Percentiles rank a stretch among this genome's conserved stretches.
Evolutionary conservation across 1,284 basidiomycete species (phyloP).

Genomic region (Cryptococcus maquisensis): DNA sequence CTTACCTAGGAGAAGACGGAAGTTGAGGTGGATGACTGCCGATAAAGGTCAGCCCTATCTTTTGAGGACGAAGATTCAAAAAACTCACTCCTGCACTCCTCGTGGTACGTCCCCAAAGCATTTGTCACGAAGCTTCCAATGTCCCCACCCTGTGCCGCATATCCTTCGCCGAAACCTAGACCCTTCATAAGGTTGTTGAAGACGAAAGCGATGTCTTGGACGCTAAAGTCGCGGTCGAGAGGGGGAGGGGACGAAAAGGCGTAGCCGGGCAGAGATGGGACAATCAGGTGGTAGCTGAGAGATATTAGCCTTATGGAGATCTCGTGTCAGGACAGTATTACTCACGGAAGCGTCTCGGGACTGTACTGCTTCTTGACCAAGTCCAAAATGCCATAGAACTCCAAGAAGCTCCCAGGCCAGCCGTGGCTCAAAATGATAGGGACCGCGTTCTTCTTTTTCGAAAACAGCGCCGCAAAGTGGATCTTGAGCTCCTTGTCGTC

Average conservation of each 20-base stretch:
- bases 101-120: slow-evolving; percentile 18
- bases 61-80: too few relatives aligned
- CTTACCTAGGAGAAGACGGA: not conserved
- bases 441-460: slow-evolving; percentile 28
- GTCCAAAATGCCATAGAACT: slow-evolving; percentile 37
- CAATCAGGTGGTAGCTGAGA: slow-evolving; percentile 28
- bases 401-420: slow-evolving; percentile 43
- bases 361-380: slow-evolving; percentile 23
- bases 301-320: not conserved
- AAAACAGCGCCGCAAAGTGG: slow-evolving; percentile 41
- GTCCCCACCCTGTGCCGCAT: slow-evolving; percentile 47
- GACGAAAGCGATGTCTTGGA: slow-evolving; percentile 30
- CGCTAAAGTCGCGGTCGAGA: slow-evolving; percentile 33
- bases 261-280: slow-evolving; percentile 41
- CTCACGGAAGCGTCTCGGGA: slow-evolving; percentile 26
- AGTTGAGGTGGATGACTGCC: not conserved
- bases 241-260: slow-evolving; percentile 39
- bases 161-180: slow-evolving; percentile 37
- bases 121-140: slow-evolving; percentile 35
- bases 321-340: slow-evolving; percentile 17
- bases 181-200: slow-evolving; percentile 44
- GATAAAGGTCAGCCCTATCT: too few relatives aligned
- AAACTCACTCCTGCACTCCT: slow-evolving; percentile 20
- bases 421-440: slow-evolving; percentile 45
- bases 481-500: slow-evolving; percentile 24